phyloP scores from a whole-genome alignment of 1,284 basidiomycete genomes.

The Sphagnurus paluster region DNA sequence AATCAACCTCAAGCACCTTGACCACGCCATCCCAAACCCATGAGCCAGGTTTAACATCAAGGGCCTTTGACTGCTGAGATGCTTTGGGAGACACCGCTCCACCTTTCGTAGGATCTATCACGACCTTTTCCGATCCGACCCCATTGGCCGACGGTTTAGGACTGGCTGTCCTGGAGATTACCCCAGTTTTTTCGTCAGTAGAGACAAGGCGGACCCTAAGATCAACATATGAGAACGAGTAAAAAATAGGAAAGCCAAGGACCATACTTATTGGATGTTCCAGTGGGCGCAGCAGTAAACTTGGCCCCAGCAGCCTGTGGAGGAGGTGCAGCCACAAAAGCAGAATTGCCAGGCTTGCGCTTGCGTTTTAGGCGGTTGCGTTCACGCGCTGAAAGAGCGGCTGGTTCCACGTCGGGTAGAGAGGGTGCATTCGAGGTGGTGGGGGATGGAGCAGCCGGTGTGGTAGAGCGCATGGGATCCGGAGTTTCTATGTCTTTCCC shows the following conservation, averaged over 20 bases:
- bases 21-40: slow-evolving; percentile 93
- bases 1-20: slow-evolving; percentile 79
- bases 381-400: slow-evolving; percentile 78
- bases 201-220: slow-evolving; percentile 68
- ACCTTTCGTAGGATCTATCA: slow-evolving; percentile 77
- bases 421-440: slow-evolving; percentile 41
- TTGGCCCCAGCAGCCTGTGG: slow-evolving; percentile 58
- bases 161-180: slow-evolving; percentile 57
- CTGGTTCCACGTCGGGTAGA: slow-evolving; percentile 45
- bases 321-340: slow-evolving; percentile 72
- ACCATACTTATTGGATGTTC: slow-evolving; percentile 60
- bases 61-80: slow-evolving; percentile 69
- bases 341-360: slow-evolving; percentile 82
- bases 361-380: slow-evolving; percentile 90
- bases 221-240: background rate
- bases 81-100: slow-evolving; percentile 78
- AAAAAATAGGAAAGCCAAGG: background rate
- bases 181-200: slow-evolving; percentile 47
- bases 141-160: slow-evolving; percentile 41
- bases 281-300: slow-evolving; percentile 55
- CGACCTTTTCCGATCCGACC: slow-evolving; percentile 56
- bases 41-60: slow-evolving; percentile 70
- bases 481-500: slow-evolving; percentile 25
- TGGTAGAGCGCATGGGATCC: slow-evolving; percentile 46
- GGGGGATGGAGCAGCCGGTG: slow-evolving; percentile 58